Percentiles rank a stretch among this genome's conserved stretches.
Evolutionary conservation across 2,329 filamentous ascomycete genomes (phyloP).

Genomic region (Teratosphaeria nubilosa): DNA sequence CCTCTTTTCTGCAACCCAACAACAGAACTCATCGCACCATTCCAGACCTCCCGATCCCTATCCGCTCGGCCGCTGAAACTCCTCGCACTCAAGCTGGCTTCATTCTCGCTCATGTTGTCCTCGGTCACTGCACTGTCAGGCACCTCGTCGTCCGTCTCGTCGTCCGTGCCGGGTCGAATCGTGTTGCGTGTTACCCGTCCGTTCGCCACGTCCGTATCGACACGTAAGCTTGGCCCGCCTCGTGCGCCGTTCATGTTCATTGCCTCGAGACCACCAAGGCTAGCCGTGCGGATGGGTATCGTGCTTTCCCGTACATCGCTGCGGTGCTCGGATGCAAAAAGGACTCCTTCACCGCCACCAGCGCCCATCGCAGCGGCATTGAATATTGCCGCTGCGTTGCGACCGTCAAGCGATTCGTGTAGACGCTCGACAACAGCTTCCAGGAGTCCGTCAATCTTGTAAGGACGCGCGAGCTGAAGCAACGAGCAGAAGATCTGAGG

Average conservation of each 20-base stretch:
- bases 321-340: constrained; percentile 39
- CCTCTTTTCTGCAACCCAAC: constrained; percentile 94
- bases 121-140: constrained; percentile 26
- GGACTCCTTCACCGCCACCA: constrained; percentile 76
- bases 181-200: constrained; percentile 26
- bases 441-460: constrained; percentile 82
- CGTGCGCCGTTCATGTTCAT: constrained; percentile 29
- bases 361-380: constrained; percentile 98
- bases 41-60: constrained; percentile 60
- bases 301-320: constrained; percentile 29
- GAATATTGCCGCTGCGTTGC: constrained; percentile 93
- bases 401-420: constrained; percentile 78
- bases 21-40: constrained; percentile 70
- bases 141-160: constrained; percentile 27
- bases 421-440: constrained; percentile 88
- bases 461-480: constrained; percentile 84
- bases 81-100: constrained; percentile 22
- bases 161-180: constrained; percentile 23
- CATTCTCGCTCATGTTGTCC: constrained; percentile 24
- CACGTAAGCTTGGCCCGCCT: constrained; percentile 29
- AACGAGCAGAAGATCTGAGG: constrained; percentile 94
- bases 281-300: constrained; percentile 36
- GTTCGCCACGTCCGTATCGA: constrained; percentile 41
- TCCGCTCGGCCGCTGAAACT: constrained; percentile 32
- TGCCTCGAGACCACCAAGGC: constrained; percentile 36